These are phyloP conservation scores for Mucor racemosus DNA, from an alignment of 371 early-diverging fungal species.

Conservation along the genomic window DNA sequence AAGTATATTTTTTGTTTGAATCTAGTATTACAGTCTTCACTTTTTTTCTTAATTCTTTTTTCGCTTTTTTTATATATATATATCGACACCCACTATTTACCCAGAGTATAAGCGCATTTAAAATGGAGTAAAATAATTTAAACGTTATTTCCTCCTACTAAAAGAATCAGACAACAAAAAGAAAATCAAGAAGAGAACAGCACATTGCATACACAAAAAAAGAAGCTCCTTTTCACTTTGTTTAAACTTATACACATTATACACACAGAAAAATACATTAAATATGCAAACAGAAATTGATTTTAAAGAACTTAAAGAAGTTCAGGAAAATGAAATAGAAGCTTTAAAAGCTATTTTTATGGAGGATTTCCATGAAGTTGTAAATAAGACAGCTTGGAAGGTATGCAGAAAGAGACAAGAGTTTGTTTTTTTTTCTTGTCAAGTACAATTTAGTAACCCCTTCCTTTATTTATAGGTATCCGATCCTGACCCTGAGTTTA, in stretches of 20 bases:
- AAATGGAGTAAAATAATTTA: constrained; percentile 3
- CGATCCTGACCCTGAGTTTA: constrained; percentile 68
- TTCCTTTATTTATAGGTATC: constrained; percentile 45
- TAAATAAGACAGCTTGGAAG: constrained; percentile 76
- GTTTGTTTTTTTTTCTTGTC: not conserved
- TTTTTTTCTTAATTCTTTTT: not conserved
- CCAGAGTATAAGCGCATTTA: not conserved
- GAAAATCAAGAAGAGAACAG: not conserved
- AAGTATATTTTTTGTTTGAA: not conserved
- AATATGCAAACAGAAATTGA: constrained; percentile 34
- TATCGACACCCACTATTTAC: not conserved
- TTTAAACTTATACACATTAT: not conserved
- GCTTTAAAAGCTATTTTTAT: constrained; percentile 72
- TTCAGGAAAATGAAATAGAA: constrained; percentile 78
- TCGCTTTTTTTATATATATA: too few relatives aligned
- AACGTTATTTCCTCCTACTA: not conserved
- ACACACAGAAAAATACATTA: not conserved
- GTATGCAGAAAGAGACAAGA: constrained; percentile 27
- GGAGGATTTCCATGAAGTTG: constrained; percentile 72
- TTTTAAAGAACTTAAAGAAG: constrained; percentile 64
- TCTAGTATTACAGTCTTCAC: not conserved
- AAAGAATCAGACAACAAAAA: not conserved
- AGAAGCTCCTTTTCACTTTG: too few relatives aligned
- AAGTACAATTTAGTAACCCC: not conserved
- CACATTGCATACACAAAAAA: too few relatives aligned